Evolutionary conservation across 1,284 basidiomycete genomes (phyloP).

Genomic region (Naganishia liquefaciens): DNA sequence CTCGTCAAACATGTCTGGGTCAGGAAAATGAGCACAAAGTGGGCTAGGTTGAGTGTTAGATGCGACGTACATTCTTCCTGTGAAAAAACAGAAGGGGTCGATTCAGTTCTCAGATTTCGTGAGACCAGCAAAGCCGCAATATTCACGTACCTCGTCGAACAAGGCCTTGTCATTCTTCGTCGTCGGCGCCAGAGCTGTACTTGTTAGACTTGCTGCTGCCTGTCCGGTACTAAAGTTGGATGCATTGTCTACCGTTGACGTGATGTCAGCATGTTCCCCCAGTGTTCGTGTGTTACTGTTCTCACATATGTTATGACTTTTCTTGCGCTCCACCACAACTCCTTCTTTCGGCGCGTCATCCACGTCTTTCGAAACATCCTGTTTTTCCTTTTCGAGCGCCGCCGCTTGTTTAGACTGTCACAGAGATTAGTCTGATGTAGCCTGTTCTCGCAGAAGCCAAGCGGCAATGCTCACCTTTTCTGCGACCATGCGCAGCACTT

Average conservation of each 20-base stretch:
- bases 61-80: constrained; percentile 58
- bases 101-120: background rate
- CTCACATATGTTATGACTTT: constrained; percentile 55
- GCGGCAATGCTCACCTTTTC: constrained; percentile 44
- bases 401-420: constrained; percentile 2
- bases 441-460: background rate
- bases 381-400: constrained; percentile 14
- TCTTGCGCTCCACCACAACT: constrained; percentile 27
- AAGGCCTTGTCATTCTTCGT: constrained; percentile 74
- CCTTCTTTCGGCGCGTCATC: constrained; percentile 30
- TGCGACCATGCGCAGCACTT: constrained; percentile 54
- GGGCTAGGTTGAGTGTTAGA: too few relatives aligned
- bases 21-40: background rate
- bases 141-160: constrained; percentile 73
- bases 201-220: constrained; percentile 88
- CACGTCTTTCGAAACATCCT: constrained; percentile 5
- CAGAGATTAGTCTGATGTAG: background rate
- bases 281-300: background rate
- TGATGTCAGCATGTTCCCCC: constrained; percentile 8
- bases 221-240: constrained; percentile 88
- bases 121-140: too few relatives aligned
- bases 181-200: constrained; percentile 81
- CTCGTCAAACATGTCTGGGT: constrained; percentile 79
- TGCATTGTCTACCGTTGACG: constrained; percentile 68
- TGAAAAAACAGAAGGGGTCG: background rate